Base-by-base conservation (phyloP, 2,329 filamentous ascomycete genomes). In the Aspergillus cejpii region DNA sequence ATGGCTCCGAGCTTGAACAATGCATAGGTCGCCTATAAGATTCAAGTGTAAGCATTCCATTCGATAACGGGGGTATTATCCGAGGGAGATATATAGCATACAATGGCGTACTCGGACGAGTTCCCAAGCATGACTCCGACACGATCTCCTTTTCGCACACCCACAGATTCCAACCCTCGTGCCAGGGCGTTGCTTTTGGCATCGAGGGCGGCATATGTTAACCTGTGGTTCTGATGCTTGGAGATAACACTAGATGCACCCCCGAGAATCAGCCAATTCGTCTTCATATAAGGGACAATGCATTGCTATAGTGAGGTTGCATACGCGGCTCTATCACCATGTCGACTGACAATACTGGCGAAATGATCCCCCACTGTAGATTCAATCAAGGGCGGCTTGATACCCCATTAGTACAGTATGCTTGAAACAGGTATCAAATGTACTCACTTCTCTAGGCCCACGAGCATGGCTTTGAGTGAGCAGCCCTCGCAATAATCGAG, bases 1-100 rank as follows among this genome's bases (percentile, higher is more conserved):
- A 97, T 80, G 19, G 87, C 91, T n/a, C 92, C 92, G 7, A 97
- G 77, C 67, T 97, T 97, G 73, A 91, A 95, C 43, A 92, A 66
- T 1, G 90, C 90, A 67, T 97, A 97, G 5, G 85, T 91, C 15
- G 66, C 64, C 75, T 69, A 41, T 27, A 26, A 33, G 1, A 19
- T 20, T 23, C 5, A 34, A 51, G 7, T 43, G 47, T 44, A 24
- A 57, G 49, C 58, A 38, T 17, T 12, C 21, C n/a, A n/a, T 21
- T 17, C 14, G 40, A 44, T n/a, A 15, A 8, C 24, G 24, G 17
- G 8, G 6, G 8, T 7, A 5, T 31, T n/a, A 5, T 15, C 33
- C 3, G 20, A 6, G 5, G 17, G 6, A 1, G 19, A 1, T 10
- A 21, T 17, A 45, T 19, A 26, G 23, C 73, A 58, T 66, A 92